Conservation (phyloP, 192 early-diverging fungal genomes). For the Coemansia nantahalensis region DNA sequence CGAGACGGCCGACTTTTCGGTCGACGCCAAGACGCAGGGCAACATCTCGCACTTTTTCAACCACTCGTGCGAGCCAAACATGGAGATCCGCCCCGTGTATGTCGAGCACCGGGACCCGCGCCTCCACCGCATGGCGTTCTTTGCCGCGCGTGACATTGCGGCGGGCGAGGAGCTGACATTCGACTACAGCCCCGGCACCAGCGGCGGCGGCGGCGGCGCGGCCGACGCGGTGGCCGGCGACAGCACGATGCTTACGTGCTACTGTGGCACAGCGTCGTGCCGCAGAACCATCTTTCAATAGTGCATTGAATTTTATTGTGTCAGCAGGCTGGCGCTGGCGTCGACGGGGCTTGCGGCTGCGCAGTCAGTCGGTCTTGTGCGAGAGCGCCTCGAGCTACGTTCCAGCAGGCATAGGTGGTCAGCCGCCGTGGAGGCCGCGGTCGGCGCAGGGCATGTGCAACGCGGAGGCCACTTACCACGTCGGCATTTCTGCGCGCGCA, state of each 20-base stretch:
- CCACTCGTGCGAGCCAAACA: constrained; percentile 95
- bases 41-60: constrained; percentile 97
- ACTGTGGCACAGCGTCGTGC: constrained; percentile 28
- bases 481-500: constrained; percentile 32
- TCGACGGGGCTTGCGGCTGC: no score
- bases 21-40: constrained; percentile 90
- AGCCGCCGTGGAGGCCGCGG: no score
- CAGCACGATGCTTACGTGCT: constrained; percentile 17
- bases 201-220: neutral
- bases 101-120: constrained; percentile 84
- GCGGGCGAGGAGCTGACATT: constrained; percentile 89
- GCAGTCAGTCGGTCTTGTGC: no score
- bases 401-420: no score
- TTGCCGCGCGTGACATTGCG: constrained; percentile 71
- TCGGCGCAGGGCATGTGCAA: neutral
- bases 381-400: no score
- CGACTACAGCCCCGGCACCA: constrained; percentile 89
- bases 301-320: no score
- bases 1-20: constrained; percentile 91
- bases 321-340: no score
- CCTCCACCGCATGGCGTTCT: constrained; percentile 86
- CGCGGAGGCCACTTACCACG: constrained; percentile 17
- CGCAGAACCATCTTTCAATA: constrained; percentile 24
- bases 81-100: constrained; percentile 45
- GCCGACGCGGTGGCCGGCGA: constrained; percentile 47